Evolutionary conservation across 2,329 filamentous ascomycete genomes (phyloP).

Genomic region (Ramichloridium luteum): DNA sequence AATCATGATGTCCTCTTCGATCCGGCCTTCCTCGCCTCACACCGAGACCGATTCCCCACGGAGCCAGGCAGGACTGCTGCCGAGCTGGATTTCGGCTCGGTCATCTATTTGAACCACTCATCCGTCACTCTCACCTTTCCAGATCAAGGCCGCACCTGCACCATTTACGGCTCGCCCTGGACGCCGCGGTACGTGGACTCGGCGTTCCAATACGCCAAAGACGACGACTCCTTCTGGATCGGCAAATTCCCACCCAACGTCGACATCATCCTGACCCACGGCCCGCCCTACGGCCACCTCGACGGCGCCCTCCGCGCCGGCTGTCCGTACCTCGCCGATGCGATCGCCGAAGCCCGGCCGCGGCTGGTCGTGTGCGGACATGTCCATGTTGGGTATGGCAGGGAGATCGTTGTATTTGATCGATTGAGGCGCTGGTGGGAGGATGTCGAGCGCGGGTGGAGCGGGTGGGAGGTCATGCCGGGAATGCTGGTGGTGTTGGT

Average conservation of each 20-base stretch:
- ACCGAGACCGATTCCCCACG: slow-evolving; percentile 34
- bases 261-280: slow-evolving; percentile 67
- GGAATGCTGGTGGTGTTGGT: too few species aligned
- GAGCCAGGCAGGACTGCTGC: slow-evolving; percentile 38
- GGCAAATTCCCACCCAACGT: slow-evolving; percentile 55
- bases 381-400: slow-evolving; percentile 59
- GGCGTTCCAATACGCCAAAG: slow-evolving; percentile 57
- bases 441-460: too few species aligned
- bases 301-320: slow-evolving; percentile 36
- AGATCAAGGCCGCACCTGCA: slow-evolving; percentile 19
- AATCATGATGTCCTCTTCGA: slow-evolving; percentile 83
- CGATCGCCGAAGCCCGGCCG: slow-evolving; percentile 61
- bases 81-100: too few species aligned
- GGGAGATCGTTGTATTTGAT: too few species aligned
- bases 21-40: slow-evolving; percentile 30
- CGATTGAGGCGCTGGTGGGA: too few species aligned
- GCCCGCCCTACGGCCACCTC: slow-evolving; percentile 58
- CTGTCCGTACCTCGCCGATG: slow-evolving; percentile 41
- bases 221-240: slow-evolving; percentile 53
- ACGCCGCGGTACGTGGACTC: slow-evolving; percentile 20
- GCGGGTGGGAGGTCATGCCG: too few species aligned
- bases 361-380: slow-evolving; percentile 69
- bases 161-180: slow-evolving; percentile 14
- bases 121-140: too few species aligned
- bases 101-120: too few species aligned